Evolutionary conservation across 2,329 filamentous ascomycete genomes (phyloP).

Genomic region (Herpotrichia juniperi): DNA sequence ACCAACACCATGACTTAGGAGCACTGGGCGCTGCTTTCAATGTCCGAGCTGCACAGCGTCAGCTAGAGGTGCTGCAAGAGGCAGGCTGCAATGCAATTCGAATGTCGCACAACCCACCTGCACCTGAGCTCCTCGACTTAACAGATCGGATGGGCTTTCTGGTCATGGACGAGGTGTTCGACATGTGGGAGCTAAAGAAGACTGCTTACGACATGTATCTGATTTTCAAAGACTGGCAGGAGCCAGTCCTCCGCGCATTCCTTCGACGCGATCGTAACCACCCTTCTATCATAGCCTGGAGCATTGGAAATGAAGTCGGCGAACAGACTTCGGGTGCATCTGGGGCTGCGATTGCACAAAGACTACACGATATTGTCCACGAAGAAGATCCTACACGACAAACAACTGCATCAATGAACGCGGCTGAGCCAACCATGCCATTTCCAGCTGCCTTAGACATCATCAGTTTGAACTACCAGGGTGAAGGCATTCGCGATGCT

Average conservation of each 20-base stretch:
- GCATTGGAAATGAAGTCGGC: slow-evolving; percentile 60
- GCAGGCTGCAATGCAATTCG: slow-evolving; percentile 59
- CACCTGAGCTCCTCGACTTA: slow-evolving; percentile 57
- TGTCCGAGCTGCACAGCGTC: slow-evolving; percentile 54
- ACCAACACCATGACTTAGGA: slow-evolving; percentile 60
- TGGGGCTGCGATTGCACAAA: slow-evolving; percentile 38
- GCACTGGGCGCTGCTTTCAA: slow-evolving; percentile 60
- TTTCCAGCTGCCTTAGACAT: slow-evolving; percentile 55
- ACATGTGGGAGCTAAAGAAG: slow-evolving; percentile 58
- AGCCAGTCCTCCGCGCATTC: slow-evolving; percentile 59
- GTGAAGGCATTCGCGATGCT: slow-evolving; percentile 53
- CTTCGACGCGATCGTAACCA: slow-evolving; percentile 63
- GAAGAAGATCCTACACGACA: slow-evolving; percentile 58
- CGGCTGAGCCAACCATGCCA: slow-evolving; percentile 47
- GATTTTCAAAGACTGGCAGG: slow-evolving; percentile 61
- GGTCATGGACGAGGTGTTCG: slow-evolving; percentile 62
- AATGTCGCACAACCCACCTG: slow-evolving; percentile 61
- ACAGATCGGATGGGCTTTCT: slow-evolving; percentile 58
- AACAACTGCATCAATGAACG: slow-evolving; percentile 56
- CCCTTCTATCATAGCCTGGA: slow-evolving; percentile 60
- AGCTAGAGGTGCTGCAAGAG: slow-evolving; percentile 57
- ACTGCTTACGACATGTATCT: slow-evolving; percentile 57
- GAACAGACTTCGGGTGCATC: slow-evolving; percentile 51
- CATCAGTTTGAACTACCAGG: slow-evolving; percentile 63
- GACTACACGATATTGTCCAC: slow-evolving; percentile 50